phyloP scores from a whole-genome alignment of 1,139 yeast genomes.

The Magnusiomyces tetraspermus region DNA sequence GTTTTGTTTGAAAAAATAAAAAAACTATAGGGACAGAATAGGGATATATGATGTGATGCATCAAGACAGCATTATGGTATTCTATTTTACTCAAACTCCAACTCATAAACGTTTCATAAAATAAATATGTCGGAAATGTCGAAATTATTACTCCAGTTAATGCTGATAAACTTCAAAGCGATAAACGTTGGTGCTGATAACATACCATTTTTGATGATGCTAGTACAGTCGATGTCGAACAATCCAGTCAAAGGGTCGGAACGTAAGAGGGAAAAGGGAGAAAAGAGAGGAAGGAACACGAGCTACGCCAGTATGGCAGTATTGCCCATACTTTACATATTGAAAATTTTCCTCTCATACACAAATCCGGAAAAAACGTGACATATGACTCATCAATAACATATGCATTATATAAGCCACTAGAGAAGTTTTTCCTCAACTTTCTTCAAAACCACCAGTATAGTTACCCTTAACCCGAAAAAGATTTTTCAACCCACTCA shows the following conservation, averaged over 20 bases:
- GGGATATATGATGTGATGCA: too few relatives aligned
- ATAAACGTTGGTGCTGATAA: too few relatives aligned
- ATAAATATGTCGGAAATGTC: too few relatives aligned
- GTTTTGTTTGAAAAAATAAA: too few relatives aligned
- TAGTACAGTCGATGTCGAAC: conserved; percentile 4
- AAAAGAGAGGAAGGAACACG: not conserved
- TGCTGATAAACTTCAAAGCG: too few relatives aligned
- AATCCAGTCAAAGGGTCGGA: conserved; percentile 3
- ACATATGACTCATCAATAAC: not conserved
- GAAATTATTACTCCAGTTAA: too few relatives aligned
- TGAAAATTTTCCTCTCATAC: not conserved
- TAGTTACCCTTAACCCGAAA: not conserved
- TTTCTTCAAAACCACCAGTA: not conserved
- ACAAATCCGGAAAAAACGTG: not conserved
- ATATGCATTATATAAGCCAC: not conserved
- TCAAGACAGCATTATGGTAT: too few relatives aligned
- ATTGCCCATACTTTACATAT: not conserved
- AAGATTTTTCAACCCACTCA: not conserved
- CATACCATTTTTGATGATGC: conserved; percentile 6
- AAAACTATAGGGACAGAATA: too few relatives aligned
- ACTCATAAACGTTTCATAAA: too few relatives aligned
- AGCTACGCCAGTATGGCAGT: not conserved
- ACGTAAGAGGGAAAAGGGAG: not conserved
- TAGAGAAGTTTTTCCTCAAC: not conserved
- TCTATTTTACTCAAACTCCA: too few relatives aligned